Base-by-base conservation (phyloP, 2,329 filamentous ascomycete genomes). In the Cytospora schulzeri region DNA sequence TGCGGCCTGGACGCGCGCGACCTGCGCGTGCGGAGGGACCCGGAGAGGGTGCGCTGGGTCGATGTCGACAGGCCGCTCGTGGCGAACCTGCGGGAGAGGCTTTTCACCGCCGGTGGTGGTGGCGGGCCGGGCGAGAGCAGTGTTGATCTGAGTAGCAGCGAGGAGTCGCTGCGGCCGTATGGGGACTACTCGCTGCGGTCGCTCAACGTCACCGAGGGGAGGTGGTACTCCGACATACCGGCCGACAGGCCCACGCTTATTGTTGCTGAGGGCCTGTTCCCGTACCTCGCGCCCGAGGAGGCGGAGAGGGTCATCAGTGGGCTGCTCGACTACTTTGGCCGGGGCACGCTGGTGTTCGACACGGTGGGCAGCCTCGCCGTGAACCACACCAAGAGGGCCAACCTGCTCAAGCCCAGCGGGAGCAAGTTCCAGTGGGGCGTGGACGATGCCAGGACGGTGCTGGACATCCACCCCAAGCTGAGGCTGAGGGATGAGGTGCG, bases 1-100 rank as follows among this genome's bases (percentile, higher is more conserved):
- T 66, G 63, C 48, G 66, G 66, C 15, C 60, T 67, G 17, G 66
- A 67, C 41, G 33, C 50, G 7, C 64, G 65, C 15, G 58, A 45
- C 57, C 41, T 56, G 38, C 63, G 65, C 5, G 45, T 62, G 12
- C 2, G 2, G 3, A 6, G 45, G 19, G 59, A 57, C 26, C 26
- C 52, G 2, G 55, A 57, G 26, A 62, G 51, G 24, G 63, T 66
- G 31, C 51, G 64, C 29, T 67, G 66, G 66, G 56, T 67, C 4
- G 66, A 67, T 8, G 53, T 66, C 2, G 66, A 67, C 26, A 7
- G 58, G 17, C 66, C 66, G 31, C 60, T 41, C 9, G 63, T 67
- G 3, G 29, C 62, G 33, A 54, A 66, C 35, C 55, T 67, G n/a
- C n/a, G 66, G 14, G 45, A 61, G 19, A 38, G 57, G 33, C 3